A percentile compares a stretch with the other conserved stretches of the same genome.
Conservation (phyloP, 331 rosid genomes). For the Stylosanthes scabra region DNA sequence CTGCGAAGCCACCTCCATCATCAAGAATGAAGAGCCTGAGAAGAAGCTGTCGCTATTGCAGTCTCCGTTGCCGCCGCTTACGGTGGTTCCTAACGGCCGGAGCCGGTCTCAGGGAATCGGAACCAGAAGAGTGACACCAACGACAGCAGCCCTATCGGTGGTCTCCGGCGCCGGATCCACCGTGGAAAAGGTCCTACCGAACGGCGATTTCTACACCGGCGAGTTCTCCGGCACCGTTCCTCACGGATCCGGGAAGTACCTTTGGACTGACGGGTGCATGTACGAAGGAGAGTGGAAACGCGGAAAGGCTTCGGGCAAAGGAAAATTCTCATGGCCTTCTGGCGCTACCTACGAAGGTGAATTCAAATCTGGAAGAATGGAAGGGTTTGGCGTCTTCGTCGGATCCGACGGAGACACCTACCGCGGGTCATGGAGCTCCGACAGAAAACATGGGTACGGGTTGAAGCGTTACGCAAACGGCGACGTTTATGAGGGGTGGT, state of each 20-base stretch:
- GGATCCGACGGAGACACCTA: constrained; percentile 94
- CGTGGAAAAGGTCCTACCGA: constrained; percentile 69
- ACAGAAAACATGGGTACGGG: constrained; percentile 88
- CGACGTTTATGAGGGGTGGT: constrained; percentile 81
- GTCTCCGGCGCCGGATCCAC: constrained; percentile 26
- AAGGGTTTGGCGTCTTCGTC: constrained; percentile 83
- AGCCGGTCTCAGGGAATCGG: constrained; percentile 73
- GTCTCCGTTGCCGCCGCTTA: constrained; percentile 39
- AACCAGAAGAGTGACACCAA: constrained; percentile 78
- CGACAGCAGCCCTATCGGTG: constrained; percentile 45
- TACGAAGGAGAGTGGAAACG: constrained; percentile 96
- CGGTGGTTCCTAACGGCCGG: constrained; percentile 48
- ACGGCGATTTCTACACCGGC: constrained; percentile 95
- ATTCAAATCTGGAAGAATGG: constrained; percentile 95
- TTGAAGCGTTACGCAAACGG: constrained; percentile 90
- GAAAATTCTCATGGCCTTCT: constrained; percentile 95
- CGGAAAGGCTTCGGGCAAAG: constrained; percentile 95
- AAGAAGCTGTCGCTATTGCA: constrained; percentile 40
- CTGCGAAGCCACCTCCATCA: constrained; percentile 41
- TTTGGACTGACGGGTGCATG: constrained; percentile 99
- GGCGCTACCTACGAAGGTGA: constrained; percentile 98
- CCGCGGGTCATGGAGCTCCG: constrained; percentile 90
- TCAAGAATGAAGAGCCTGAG: constrained; percentile 47
- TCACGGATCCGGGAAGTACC: constrained; percentile 93
- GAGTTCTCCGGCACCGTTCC: constrained; percentile 79